Conservation (phyloP, 1,284 basidiomycete species). For the Trichosporon ovoides region DNA sequence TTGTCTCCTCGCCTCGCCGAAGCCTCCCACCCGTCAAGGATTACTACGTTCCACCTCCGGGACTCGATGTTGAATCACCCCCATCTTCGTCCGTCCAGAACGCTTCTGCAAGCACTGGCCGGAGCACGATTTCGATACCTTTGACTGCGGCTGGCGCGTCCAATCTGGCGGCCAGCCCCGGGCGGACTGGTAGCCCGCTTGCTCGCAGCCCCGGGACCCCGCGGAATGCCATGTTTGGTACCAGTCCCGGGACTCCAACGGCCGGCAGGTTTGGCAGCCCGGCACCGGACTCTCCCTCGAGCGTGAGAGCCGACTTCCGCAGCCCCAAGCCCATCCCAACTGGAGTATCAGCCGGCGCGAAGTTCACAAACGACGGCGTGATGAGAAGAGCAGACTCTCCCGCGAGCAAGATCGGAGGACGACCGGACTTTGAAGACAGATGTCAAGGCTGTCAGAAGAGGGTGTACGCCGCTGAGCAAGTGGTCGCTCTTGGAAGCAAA, state of each 20-base stretch:
- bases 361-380: constrained; percentile 6
- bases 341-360: background rate
- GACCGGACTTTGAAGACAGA: constrained; percentile 30
- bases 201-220: background rate
- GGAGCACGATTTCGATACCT: background rate
- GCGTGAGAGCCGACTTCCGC: constrained; percentile 2
- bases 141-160: background rate
- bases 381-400: constrained; percentile 15
- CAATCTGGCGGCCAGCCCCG: background rate
- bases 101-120: background rate
- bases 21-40: constrained; percentile 19
- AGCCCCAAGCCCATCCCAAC: constrained; percentile 21
- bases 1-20: constrained; percentile 13
- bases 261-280: background rate
- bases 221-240: background rate
- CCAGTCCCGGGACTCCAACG: background rate
- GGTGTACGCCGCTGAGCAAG: constrained; percentile 48
- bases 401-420: constrained; percentile 36
- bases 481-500: constrained; percentile 24
- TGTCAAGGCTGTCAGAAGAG: constrained; percentile 45
- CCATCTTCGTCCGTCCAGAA: background rate
- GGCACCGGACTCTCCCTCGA: background rate
- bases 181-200: background rate
- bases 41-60: constrained; percentile 17
- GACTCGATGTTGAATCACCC: constrained; percentile 6